These are phyloP conservation scores for Gardenia jasminoides DNA, from an alignment of 257 asterid genomes.

Conservation along the genomic window DNA sequence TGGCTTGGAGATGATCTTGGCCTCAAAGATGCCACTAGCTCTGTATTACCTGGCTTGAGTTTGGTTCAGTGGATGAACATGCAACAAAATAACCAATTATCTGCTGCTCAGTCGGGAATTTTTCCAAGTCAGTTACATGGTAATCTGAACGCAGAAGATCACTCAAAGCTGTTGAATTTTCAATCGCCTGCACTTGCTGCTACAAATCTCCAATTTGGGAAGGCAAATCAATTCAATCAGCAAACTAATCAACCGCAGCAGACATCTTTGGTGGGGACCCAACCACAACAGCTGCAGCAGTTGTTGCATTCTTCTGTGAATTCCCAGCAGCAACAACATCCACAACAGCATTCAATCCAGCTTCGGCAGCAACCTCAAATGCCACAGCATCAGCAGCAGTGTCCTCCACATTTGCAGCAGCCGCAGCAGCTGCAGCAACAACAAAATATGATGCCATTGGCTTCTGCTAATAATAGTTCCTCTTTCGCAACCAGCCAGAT, in stretches of 20 bases:
- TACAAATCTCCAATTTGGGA: slow-evolving; percentile 55
- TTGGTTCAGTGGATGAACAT: slow-evolving; percentile 97
- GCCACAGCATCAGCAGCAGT: slow-evolving; percentile 19
- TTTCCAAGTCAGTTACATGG: slow-evolving; percentile 37
- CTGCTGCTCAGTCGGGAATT: slow-evolving; percentile 50
- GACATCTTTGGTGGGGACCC: slow-evolving; percentile 46
- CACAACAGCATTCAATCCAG: slow-evolving; percentile 28
- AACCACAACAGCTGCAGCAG: slow-evolving; percentile 63
- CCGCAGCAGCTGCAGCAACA: slow-evolving; percentile 25
- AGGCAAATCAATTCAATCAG: slow-evolving; percentile 47
- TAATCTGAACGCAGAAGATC: slow-evolving; percentile 50
- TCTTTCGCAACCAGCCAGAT: slow-evolving; percentile 35
- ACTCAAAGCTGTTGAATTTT: slow-evolving; percentile 68
- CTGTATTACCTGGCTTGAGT: slow-evolving; percentile 83
- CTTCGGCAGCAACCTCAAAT: slow-evolving; percentile 17
- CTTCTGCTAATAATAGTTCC: slow-evolving; percentile 33
- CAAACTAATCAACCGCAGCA: slow-evolving; percentile 53
- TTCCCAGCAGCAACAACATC: slow-evolving; percentile 42
- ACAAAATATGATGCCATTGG: slow-evolving; percentile 34
- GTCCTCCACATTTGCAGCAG: slow-evolving; percentile 20
- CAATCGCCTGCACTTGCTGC: slow-evolving; percentile 61
- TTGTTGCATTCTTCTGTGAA: slow-evolving; percentile 41
- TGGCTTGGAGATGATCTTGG: slow-evolving; percentile 80
- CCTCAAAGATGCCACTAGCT: slow-evolving; percentile 68
- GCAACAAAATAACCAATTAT: slow-evolving; percentile 72